Conservation (phyloP, 441 rosid genomes). For the Gossypium schwendimanii region DNA sequence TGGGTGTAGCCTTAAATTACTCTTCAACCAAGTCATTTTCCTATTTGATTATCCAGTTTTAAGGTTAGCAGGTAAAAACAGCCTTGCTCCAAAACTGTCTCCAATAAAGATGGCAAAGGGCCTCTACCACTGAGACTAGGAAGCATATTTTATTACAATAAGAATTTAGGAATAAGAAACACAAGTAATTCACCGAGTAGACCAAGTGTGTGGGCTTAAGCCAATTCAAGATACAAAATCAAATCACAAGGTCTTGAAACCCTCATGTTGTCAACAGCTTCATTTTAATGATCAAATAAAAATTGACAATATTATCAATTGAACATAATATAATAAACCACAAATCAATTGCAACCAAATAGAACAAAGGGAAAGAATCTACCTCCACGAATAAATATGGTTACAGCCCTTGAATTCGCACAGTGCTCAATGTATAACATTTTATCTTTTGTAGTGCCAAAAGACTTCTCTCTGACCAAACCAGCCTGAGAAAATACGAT, state of each 20-base stretch:
- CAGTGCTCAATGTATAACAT: conserved; percentile 95
- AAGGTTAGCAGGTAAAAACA: not conserved
- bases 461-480: conserved; percentile 81
- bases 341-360: conserved; percentile 4
- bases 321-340: not conserved
- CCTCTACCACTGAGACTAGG: not conserved
- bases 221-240: not conserved
- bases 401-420: conserved; percentile 95
- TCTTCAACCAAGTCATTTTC: not conserved
- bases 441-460: conserved; percentile 96
- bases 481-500: conserved; percentile 60
- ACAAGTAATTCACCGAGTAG: not conserved
- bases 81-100: not conserved
- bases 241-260: not conserved
- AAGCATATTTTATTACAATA: not conserved
- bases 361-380: conserved; percentile 14
- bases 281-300: not conserved
- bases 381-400: conserved; percentile 98
- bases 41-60: not conserved
- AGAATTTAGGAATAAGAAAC: not conserved
- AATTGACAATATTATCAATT: not conserved
- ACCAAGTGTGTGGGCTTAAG: not conserved
- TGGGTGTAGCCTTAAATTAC: not conserved
- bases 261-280: not conserved
- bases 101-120: not conserved